Percentiles rank a stretch among this genome's conserved stretches.
phyloP scores from a whole-genome alignment of 108 stramenopile species.

The Aurantiochytrium sp. region DNA sequence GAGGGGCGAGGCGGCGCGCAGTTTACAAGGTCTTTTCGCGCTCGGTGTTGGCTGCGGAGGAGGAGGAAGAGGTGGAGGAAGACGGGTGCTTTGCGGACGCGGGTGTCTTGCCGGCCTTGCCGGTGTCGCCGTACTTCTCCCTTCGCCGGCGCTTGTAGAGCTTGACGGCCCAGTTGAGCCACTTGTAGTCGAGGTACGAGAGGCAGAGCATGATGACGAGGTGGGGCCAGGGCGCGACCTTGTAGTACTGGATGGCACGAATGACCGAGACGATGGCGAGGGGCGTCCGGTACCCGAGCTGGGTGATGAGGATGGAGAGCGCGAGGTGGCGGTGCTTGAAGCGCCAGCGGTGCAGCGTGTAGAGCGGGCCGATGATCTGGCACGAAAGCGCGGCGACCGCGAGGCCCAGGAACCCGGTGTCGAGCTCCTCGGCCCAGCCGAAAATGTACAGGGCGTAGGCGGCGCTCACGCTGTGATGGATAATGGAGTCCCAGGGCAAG shows the following conservation, averaged over 20 bases:
- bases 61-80: too few relatives aligned
- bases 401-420: neutral
- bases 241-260: conserved; percentile 26
- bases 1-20: too few relatives aligned
- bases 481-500: conserved; percentile 8
- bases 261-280: conserved; percentile 2
- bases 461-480: neutral
- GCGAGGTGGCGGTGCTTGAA: neutral
- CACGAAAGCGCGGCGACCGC: conserved; percentile 3
- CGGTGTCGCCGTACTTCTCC: neutral
- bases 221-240: neutral
- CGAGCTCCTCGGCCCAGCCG: neutral
- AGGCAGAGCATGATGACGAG: neutral
- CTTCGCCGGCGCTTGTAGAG: neutral
- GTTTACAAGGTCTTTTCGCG: too few relatives aligned
- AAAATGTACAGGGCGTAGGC: neutral
- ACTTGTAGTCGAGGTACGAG: conserved; percentile 8
- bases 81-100: too few relatives aligned
- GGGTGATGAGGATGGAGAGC: neutral
- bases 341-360: conserved; percentile 12
- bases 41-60: too few relatives aligned
- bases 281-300: neutral
- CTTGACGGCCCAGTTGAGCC: neutral
- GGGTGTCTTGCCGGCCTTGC: too few relatives aligned
- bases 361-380: neutral